phyloP scores from a whole-genome alignment of 805 yeast species.

The Lipomyces lipofer region DNA sequence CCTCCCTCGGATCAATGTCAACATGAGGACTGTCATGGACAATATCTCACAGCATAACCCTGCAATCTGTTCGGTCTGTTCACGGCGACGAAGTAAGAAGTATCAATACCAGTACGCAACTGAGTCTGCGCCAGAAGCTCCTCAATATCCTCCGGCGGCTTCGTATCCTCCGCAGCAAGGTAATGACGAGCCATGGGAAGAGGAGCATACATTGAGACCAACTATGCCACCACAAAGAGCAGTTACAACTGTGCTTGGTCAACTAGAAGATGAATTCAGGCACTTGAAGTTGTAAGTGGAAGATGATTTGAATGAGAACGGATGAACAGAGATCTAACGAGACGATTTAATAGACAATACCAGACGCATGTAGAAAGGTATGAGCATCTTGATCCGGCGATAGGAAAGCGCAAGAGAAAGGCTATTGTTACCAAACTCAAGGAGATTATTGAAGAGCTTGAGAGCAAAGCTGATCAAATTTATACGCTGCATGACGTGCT shows the following conservation, averaged over 20 bases:
- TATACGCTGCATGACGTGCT: constrained; percentile 31
- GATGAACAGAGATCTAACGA: not conserved
- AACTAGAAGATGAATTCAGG: constrained; percentile 28
- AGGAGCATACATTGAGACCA: constrained; percentile 28
- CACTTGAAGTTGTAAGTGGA: constrained; percentile 19
- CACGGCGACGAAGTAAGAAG: constrained; percentile 11
- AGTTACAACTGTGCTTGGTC: constrained; percentile 13
- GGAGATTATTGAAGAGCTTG: constrained; percentile 22
- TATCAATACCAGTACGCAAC: not conserved
- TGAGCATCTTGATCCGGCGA: constrained; percentile 23
- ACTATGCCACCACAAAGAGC: constrained; percentile 26
- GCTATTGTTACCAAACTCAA: constrained; percentile 15
- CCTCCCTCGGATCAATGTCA: constrained; percentile 4
- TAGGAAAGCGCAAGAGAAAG: constrained; percentile 27
- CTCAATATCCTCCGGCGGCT: too few relatives aligned
- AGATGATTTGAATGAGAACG: not conserved
- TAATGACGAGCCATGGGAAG: constrained; percentile 10
- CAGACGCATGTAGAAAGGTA: constrained; percentile 19
- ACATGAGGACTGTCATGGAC: constrained; percentile 11
- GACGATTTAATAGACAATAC: constrained; percentile 10
- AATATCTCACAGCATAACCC: constrained; percentile 16
- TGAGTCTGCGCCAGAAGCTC: not conserved
- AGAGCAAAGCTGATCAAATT: constrained; percentile 32
- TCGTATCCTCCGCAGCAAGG: not conserved
- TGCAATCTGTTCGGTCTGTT: constrained; percentile 20